Conservation (phyloP, 345 rosid species). For the Citrus inodora region DNA sequence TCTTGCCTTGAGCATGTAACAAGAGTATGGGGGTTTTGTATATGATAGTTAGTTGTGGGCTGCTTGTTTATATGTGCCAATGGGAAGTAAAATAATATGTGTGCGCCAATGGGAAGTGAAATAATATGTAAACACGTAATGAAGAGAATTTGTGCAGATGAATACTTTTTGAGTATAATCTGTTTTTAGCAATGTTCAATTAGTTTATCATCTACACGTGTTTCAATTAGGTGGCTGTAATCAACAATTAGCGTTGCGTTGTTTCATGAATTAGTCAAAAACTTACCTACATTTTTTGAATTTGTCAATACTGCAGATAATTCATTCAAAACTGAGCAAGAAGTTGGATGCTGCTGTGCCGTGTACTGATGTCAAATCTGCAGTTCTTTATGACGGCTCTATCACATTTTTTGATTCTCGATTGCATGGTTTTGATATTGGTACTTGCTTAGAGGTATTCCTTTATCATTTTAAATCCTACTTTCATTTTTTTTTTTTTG, state of each 20-base stretch:
- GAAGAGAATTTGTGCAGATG: not conserved
- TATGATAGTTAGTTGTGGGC: not conserved
- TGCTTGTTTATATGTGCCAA: not conserved
- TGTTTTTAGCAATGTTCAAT: not conserved
- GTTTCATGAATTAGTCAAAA: not conserved
- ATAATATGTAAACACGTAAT: not conserved
- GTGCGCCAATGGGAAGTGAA: not conserved
- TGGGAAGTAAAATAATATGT: not conserved
- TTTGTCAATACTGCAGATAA: conserved; percentile 51
- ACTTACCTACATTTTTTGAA: not conserved
- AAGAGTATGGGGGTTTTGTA: not conserved
- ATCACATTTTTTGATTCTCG: conserved; percentile 72
- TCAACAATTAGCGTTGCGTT: not conserved
- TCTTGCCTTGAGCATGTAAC: not conserved
- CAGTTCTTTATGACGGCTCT: conserved; percentile 83
- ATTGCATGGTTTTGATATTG: conserved; percentile 64
- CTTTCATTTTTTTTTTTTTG: not conserved
- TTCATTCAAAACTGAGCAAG: conserved; percentile 64
- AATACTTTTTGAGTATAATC: not conserved
- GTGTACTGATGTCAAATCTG: conserved; percentile 46
- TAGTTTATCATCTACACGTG: not conserved
- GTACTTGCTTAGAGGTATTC: conserved; percentile 89
- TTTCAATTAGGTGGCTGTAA: not conserved
- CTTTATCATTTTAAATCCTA: not conserved
- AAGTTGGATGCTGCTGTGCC: conserved; percentile 26